Evolutionary conservation across 73 alveolate species (phyloP), one percentile per base, ranked within the genome.

Genomic region (Urostyla sp.): DNA sequence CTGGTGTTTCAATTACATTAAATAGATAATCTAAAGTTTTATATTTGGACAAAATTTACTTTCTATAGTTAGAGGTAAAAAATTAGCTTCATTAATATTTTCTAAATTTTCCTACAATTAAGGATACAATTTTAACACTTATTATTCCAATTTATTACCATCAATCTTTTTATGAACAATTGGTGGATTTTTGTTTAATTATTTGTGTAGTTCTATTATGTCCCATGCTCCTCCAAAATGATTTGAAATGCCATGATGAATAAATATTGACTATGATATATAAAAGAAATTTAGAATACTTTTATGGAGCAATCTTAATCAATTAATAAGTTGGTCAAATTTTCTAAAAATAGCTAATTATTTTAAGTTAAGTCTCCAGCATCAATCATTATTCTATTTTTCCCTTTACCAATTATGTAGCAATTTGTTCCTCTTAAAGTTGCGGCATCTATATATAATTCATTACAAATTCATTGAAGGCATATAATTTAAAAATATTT

Each of bases 201-300:
- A 10, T 23, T 21, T 6, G 32, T 69, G 83, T 1, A 16, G 21
- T 31, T 69, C 40, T 28, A 69, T 18, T 6, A 69, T 37, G 34
- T 55, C 32, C 72, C 83, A 69, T 46, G 83, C 69, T 13, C 83
- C 83, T 13, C 83, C 83, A 48, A 69, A 69, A 30, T 69, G 83
- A 49, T 69, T 69, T 27, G 83, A 38, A 38, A 69, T 69, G 11
- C 72, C 83, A 34, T 69, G 83, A 34, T 55, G 44, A 6, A 69
- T 49, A 11, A 69, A 27, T n/a, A 69, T 28, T 30, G 27, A 34
- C 83, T 69, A 69, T 3, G 37, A 40, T 50, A 8, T 50, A 11
- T 40, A 40, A 10, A 11, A 11, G 10, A 11, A 40, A 40, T 38
- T 66, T 40, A 1, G 48, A 43, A 28, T 69, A 69, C 83, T 6